These are phyloP conservation scores for Kwoniella pini DNA, from an alignment of 768 basidiomycete species.

Conservation along the genomic window DNA sequence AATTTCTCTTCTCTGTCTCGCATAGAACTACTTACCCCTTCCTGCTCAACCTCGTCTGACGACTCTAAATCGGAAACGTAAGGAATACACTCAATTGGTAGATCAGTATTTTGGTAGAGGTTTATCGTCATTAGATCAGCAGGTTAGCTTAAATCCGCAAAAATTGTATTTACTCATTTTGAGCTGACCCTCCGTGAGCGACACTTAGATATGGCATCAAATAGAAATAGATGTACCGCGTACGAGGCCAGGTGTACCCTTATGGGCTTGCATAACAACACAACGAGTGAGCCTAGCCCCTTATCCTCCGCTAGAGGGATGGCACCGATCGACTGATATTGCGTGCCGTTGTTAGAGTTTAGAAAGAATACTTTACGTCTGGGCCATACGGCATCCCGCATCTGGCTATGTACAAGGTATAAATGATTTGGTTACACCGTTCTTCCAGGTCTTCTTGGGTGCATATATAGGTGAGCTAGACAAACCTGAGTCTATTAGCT, in stretches of 20 bases:
- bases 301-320: too few species aligned
- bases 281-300: constrained; percentile 78
- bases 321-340: too few species aligned
- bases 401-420: constrained; percentile 99
- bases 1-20: not conserved
- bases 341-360: constrained; percentile 63
- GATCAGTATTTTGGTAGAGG: constrained; percentile 86
- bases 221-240: constrained; percentile 98
- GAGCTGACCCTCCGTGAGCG: not conserved
- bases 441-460: constrained; percentile 95
- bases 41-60: constrained; percentile 71
- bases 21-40: constrained; percentile 87
- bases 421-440: constrained; percentile 96
- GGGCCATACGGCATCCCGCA: constrained; percentile 98
- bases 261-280: constrained; percentile 89
- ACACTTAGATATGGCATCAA: constrained; percentile 87
- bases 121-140: constrained; percentile 81
- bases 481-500: too few species aligned
- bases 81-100: constrained; percentile 87
- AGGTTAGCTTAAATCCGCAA: constrained; percentile 26
- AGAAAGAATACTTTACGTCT: constrained; percentile 94
- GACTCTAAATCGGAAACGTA: constrained; percentile 83
- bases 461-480: constrained; percentile 87
- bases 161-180: not conserved
- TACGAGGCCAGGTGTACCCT: constrained; percentile 81